Conservation (phyloP, 495 filamentous ascomycete genomes). For the Penicillium roqueforti region DNA sequence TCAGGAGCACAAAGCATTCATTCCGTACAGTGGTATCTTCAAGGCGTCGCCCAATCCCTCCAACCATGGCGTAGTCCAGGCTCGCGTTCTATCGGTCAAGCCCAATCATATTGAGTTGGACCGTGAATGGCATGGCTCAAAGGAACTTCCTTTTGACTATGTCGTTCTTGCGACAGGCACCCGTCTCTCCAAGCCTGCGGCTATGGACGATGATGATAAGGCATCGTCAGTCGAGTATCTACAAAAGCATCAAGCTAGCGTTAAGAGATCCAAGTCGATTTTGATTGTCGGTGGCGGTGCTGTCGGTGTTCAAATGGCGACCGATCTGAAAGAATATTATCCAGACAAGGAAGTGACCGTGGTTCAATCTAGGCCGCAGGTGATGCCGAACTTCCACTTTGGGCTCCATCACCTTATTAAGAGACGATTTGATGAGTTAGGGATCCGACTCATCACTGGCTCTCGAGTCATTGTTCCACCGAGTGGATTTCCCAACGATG, state of each 20-base stretch:
- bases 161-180: constrained; percentile 48
- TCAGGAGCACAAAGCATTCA: constrained; percentile 55
- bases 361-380: constrained; percentile 50
- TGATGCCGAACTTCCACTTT: constrained; percentile 52
- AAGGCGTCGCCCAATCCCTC: constrained; percentile 26
- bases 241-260: constrained; percentile 34
- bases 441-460: constrained; percentile 35
- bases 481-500: constrained; percentile 29
- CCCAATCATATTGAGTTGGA: constrained; percentile 39
- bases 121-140: constrained; percentile 43
- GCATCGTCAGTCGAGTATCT: constrained; percentile 36
- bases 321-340: constrained; percentile 55
- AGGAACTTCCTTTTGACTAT: constrained; percentile 43
- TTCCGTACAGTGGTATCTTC: constrained; percentile 46
- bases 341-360: constrained; percentile 55
- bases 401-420: constrained; percentile 46
- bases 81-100: constrained; percentile 41
- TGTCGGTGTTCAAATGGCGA: constrained; percentile 57
- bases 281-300: constrained; percentile 58
- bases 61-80: constrained; percentile 38
- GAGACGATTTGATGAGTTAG: constrained; percentile 38
- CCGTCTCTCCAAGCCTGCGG: constrained; percentile 40
- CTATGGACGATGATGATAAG: constrained; percentile 46
- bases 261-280: constrained; percentile 40
- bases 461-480: constrained; percentile 31